Percentiles rank a stretch among this genome's conserved stretches.
phyloP scores from a whole-genome alignment of 139 green algal species.

The Dunaliella primolecta region DNA sequence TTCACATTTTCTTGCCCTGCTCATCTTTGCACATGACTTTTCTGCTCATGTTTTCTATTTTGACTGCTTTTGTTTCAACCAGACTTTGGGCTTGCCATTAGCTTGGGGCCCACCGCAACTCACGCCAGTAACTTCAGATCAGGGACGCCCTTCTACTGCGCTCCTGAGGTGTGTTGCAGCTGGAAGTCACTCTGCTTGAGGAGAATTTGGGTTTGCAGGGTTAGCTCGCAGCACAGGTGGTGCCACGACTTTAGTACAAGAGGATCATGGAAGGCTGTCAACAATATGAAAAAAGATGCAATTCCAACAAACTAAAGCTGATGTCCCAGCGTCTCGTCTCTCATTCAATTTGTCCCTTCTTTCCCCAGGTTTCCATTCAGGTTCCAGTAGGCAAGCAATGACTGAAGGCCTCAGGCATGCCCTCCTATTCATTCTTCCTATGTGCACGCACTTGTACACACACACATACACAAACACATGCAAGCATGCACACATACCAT shows the following conservation, averaged over 20 bases:
- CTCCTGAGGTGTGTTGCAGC: no score
- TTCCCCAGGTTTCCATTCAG: neutral
- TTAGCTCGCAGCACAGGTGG: no score
- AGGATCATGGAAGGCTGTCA: neutral
- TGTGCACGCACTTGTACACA: neutral
- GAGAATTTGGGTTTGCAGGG: no score
- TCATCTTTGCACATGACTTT: neutral
- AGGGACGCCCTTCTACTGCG: no score
- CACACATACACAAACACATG: neutral
- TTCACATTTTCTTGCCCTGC: neutral
- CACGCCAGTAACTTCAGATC: no score
- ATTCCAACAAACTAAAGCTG: no score
- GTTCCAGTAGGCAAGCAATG: neutral
- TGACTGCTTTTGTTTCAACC: neutral
- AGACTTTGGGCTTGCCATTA: no score
- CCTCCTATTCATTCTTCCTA: neutral
- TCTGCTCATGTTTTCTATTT: neutral
- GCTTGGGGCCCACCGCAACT: no score
- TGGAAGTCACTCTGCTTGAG: no score
- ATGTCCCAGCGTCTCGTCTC: no score
- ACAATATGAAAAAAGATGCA: neutral
- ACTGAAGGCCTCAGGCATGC: neutral
- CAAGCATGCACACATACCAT: neutral
- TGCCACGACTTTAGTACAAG: no score
- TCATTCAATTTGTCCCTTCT: no score